These are phyloP conservation scores for Paracamarosporium sp. DNA, from an alignment of 2,329 filamentous ascomycete genomes.

Conservation along the genomic window DNA sequence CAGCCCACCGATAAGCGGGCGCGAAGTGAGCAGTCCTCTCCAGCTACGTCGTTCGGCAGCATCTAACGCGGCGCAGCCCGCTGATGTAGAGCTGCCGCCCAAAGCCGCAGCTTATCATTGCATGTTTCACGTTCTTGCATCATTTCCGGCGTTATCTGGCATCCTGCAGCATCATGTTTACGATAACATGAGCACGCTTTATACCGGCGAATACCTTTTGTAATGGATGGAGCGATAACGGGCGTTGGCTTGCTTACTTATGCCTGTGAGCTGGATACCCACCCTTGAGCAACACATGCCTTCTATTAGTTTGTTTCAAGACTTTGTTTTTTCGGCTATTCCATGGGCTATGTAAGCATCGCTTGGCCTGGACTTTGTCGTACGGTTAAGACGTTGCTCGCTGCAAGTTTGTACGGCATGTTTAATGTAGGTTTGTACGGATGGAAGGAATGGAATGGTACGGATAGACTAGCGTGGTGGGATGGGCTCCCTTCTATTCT, in stretches of 20 bases:
- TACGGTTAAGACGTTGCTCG: too few relatives aligned
- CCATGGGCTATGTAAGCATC: neutral
- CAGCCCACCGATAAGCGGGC: conserved; percentile 37
- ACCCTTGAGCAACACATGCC: neutral
- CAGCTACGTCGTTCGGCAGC: conserved; percentile 32
- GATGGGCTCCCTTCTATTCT: too few relatives aligned
- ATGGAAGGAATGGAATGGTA: too few relatives aligned
- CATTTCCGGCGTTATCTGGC: conserved; percentile 1
- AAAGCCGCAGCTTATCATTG: neutral
- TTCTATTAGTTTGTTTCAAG: too few relatives aligned
- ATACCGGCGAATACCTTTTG: neutral
- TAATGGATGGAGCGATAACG: neutral
- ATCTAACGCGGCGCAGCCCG: conserved; percentile 28
- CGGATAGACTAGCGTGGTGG: too few relatives aligned
- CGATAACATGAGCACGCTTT: conserved; percentile 4
- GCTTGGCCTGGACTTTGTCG: too few relatives aligned
- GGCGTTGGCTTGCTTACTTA: neutral
- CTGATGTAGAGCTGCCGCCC: conserved; percentile 2
- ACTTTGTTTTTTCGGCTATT: too few relatives aligned
- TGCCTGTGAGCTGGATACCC: neutral
- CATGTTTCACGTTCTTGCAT: neutral
- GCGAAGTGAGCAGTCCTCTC: conserved; percentile 39
- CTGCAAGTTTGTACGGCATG: too few relatives aligned
- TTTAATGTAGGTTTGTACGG: too few relatives aligned
- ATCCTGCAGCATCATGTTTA: conserved; percentile 1